Evolutionary conservation across 2,329 filamentous ascomycete genomes (phyloP).

Genomic region (Didymella segeticola): DNA sequence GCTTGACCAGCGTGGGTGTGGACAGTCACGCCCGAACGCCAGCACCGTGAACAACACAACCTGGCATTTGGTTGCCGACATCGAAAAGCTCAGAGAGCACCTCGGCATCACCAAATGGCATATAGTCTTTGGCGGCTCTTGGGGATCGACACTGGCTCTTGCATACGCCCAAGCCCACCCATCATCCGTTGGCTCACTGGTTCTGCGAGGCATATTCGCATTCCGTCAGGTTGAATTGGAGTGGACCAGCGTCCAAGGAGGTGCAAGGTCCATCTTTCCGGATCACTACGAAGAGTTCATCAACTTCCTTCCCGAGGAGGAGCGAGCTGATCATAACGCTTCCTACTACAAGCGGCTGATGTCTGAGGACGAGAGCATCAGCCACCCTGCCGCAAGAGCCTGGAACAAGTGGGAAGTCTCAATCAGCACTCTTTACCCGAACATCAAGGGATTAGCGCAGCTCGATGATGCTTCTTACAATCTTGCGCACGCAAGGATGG

Average conservation of each 20-base stretch:
- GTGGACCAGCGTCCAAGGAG: constrained; percentile 41
- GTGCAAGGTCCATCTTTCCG: constrained; percentile 47
- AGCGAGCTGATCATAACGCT: constrained; percentile 46
- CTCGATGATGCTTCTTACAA: constrained; percentile 42
- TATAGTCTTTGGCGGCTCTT: constrained; percentile 57
- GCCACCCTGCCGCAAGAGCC: constrained; percentile 41
- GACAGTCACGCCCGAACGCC: constrained; percentile 52
- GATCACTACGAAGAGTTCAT: constrained; percentile 50
- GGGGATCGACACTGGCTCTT: constrained; percentile 56
- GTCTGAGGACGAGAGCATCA: constrained; percentile 37
- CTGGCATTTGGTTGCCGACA: constrained; percentile 53
- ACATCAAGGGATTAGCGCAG: constrained; percentile 23
- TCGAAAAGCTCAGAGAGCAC: constrained; percentile 53
- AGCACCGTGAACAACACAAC: constrained; percentile 55
- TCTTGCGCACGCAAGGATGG: constrained; percentile 51
- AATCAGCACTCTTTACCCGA: constrained; percentile 37
- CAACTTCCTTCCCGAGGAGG: constrained; percentile 46
- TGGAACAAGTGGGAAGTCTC: constrained; percentile 49
- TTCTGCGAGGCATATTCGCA: constrained; percentile 55
- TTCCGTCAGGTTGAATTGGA: constrained; percentile 47
- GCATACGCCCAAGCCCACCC: constrained; percentile 55
- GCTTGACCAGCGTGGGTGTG: constrained; percentile 57
- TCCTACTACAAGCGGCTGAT: constrained; percentile 53
- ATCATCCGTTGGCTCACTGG: constrained; percentile 46
- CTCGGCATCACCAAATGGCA: constrained; percentile 54